These are phyloP conservation scores for Globisporangium carolinianum DNA, from an alignment of 352 stramenopile species.

Conservation along the genomic window DNA sequence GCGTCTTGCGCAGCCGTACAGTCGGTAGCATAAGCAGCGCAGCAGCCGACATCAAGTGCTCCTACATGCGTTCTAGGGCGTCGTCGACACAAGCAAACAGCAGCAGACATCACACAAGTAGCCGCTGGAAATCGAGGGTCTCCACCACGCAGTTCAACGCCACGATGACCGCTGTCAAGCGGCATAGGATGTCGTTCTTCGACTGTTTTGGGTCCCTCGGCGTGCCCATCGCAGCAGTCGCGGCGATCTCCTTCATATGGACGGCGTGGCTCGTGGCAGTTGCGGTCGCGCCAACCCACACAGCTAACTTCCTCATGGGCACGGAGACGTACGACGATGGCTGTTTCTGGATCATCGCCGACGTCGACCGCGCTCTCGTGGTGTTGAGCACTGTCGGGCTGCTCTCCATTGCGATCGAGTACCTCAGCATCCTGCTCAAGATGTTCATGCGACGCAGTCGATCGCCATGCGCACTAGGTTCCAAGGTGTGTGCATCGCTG, in stretches of 20 bases:
- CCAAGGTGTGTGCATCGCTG: neutral
- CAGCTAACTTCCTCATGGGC: conserved; percentile 43
- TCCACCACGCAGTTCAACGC: neutral
- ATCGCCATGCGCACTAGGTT: neutral
- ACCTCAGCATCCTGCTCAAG: conserved; percentile 20
- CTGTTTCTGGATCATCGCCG: conserved; percentile 35
- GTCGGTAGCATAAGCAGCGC: too few species aligned
- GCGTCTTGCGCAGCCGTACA: too few species aligned
- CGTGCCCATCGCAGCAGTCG: conserved; percentile 9
- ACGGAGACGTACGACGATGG: conserved; percentile 36
- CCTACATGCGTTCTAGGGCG: too few species aligned
- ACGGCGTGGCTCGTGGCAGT: conserved; percentile 27
- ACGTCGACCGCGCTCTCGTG: conserved; percentile 9
- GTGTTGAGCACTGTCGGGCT: conserved; percentile 12
- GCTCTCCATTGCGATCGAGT: conserved; percentile 10
- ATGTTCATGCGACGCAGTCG: conserved; percentile 16
- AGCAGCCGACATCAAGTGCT: too few species aligned
- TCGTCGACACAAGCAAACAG: too few species aligned
- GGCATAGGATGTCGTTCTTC: conserved; percentile 10
- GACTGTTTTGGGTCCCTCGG: conserved; percentile 17
- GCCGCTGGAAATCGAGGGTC: too few species aligned
- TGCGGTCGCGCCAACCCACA: conserved; percentile 17
- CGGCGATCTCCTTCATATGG: conserved; percentile 21
- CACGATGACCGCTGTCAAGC: neutral
- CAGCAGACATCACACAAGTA: too few species aligned